Conservation (phyloP, 176 grass and related monocot genomes). For the Carex kokanica region DNA sequence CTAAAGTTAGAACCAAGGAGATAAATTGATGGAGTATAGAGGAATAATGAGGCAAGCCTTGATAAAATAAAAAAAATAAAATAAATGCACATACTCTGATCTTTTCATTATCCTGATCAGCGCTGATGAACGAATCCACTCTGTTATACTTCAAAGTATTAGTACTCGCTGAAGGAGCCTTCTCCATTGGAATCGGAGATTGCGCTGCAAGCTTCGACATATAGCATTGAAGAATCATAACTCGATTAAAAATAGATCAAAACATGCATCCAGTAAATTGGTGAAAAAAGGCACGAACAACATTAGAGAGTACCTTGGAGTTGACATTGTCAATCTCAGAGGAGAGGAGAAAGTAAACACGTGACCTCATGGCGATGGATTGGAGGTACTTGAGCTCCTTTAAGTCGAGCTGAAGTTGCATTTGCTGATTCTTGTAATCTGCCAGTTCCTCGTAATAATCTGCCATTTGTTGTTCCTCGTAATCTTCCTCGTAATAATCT, state of each 20-base stretch:
- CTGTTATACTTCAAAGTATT: conserved; percentile 50
- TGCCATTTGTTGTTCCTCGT: too few relatives aligned
- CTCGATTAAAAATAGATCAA: not conserved
- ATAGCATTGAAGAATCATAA: conserved; percentile 26
- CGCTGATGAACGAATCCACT: conserved; percentile 56
- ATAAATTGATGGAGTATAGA: not conserved
- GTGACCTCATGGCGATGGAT: conserved; percentile 59
- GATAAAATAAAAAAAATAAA: not conserved
- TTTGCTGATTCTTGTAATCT: conserved; percentile 43
- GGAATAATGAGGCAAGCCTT: not conserved
- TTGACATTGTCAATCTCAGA: conserved; percentile 69
- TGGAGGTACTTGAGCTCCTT: conserved; percentile 73
- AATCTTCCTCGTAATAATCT: too few relatives aligned
- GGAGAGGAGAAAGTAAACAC: conserved; percentile 53
- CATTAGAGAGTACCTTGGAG: conserved; percentile 37
- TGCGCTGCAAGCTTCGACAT: conserved; percentile 19
- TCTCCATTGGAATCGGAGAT: not conserved
- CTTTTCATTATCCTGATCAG: conserved; percentile 87
- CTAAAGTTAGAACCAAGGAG: not conserved
- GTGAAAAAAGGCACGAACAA: not conserved
- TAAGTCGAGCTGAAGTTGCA: conserved; percentile 48
- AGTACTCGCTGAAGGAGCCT: conserved; percentile 1
- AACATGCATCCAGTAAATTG: not conserved
- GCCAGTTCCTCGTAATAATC: too few relatives aligned
- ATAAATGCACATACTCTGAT: conserved; percentile 45